These are phyloP conservation scores for Cubamyces lactineus DNA, from an alignment of 768 basidiomycete species.

Conservation along the genomic window DNA sequence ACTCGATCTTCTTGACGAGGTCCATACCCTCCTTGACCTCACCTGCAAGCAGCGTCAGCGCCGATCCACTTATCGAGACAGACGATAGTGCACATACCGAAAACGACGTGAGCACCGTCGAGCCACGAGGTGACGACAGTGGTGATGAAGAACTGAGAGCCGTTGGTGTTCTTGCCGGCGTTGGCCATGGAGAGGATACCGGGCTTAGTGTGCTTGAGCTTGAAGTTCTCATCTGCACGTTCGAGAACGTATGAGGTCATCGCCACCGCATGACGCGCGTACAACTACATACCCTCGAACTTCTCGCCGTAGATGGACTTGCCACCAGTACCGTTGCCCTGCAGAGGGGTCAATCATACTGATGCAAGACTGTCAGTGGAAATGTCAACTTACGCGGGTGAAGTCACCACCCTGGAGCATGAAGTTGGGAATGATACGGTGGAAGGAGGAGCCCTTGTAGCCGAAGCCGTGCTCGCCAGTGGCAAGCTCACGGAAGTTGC, in stretches of 20 bases:
- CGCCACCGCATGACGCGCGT: slow-evolving; percentile 43
- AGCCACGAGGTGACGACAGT: slow-evolving; percentile 80
- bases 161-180: slow-evolving; percentile 80
- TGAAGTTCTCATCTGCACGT: slow-evolving; percentile 67
- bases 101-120: slow-evolving; percentile 84
- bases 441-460: slow-evolving; percentile 74
- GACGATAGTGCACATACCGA: slow-evolving; percentile 51
- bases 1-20: slow-evolving; percentile 63
- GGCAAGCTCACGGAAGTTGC: slow-evolving; percentile 89
- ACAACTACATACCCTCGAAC: slow-evolving; percentile 46
- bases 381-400: slow-evolving; percentile 43
- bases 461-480: slow-evolving; percentile 77
- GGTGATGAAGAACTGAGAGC: slow-evolving; percentile 92
- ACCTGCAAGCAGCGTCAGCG: slow-evolving; percentile 32
- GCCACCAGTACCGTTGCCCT: slow-evolving; percentile 61
- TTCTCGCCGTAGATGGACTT: slow-evolving; percentile 42
- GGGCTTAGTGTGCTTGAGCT: slow-evolving; percentile 61
- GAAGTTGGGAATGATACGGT: slow-evolving; percentile 80
- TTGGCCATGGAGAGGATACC: slow-evolving; percentile 87
- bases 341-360: neutral
- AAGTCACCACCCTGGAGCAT: slow-evolving; percentile 93
- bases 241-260: neutral
- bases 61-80: neutral
- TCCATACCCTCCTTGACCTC: slow-evolving; percentile 67
- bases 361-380: neutral